A percentile compares a stretch with the other conserved stretches of the same genome.
Conservation (phyloP, 164 flowering plant species). For the Dillenia turbinata region DNA sequence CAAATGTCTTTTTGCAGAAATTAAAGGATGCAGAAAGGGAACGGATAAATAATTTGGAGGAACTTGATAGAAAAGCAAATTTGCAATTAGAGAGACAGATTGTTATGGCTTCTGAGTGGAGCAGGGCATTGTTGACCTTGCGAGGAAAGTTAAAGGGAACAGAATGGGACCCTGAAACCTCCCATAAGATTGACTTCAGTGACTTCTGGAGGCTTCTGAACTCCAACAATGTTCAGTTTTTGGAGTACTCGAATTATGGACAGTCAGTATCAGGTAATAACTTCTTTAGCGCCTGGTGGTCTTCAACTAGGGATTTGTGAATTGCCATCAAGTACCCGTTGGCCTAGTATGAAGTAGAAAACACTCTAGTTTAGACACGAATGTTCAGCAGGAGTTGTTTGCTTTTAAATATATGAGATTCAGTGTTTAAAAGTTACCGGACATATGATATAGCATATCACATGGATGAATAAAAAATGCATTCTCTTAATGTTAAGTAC, state of each 20-base stretch:
- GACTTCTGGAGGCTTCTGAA: conserved; percentile 75
- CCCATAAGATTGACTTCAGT: conserved; percentile 73
- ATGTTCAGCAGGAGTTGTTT: too few species aligned
- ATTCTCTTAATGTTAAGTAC: too few species aligned
- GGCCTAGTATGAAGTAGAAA: too few species aligned
- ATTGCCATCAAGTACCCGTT: too few species aligned
- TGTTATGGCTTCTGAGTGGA: conserved; percentile 88
- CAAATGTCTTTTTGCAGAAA: conserved; percentile 37
- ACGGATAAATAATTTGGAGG: conserved; percentile 62
- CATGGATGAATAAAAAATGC: too few species aligned
- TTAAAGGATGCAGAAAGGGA: conserved; percentile 69
- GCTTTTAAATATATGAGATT: too few species aligned
- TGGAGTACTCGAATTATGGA: conserved; percentile 92
- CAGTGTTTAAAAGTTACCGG: too few species aligned
- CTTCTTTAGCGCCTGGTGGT: too few species aligned
- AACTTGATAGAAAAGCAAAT: conserved; percentile 69
- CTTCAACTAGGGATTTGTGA: too few species aligned
- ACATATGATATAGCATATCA: too few species aligned
- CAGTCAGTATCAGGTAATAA: conserved; percentile 64
- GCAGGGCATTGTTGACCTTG: conserved; percentile 63
- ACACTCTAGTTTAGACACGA: too few species aligned
- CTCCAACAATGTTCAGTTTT: conserved; percentile 73
- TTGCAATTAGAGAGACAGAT: conserved; percentile 87
- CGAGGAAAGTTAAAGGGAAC: conserved; percentile 87
- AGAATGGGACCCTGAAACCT: conserved; percentile 89